phyloP scores from a whole-genome alignment of 352 stramenopile genomes.

The Pythium brassicae region DNA sequence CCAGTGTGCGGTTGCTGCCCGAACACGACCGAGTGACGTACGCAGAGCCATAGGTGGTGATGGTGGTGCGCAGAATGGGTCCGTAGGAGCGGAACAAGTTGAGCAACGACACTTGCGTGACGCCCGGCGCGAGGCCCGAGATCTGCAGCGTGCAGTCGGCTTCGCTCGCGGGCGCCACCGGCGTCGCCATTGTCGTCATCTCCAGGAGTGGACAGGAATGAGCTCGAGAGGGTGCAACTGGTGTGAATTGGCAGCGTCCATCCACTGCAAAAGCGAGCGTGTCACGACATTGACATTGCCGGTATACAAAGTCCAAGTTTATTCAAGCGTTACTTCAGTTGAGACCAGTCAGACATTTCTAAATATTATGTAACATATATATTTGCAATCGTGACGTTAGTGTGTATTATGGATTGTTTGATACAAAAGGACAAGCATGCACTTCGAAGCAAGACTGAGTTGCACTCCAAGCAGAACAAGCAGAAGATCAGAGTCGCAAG shows the following conservation, averaged over 20 bases:
- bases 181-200: background rate
- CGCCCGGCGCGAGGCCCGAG: constrained; percentile 35
- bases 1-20: background rate
- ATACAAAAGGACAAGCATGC: no score
- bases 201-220: background rate
- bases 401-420: no score
- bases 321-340: no score
- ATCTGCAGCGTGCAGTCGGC: constrained; percentile 29
- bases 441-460: constrained; percentile 68
- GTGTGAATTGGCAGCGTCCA: no score
- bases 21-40: constrained; percentile 23
- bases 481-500: constrained; percentile 33
- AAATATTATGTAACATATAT: no score
- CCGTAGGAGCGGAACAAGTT: constrained; percentile 62
- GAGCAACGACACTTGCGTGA: constrained; percentile 35
- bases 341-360: no score
- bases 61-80: constrained; percentile 41
- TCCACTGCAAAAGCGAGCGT: no score
- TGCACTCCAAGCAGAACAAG: constrained; percentile 76
- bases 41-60: constrained; percentile 45
- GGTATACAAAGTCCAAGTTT: no score
- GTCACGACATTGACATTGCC: no score
- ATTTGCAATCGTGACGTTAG: constrained; percentile 84
- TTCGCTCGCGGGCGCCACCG: constrained; percentile 7
- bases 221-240: no score